Conservation (phyloP, 495 filamentous ascomycete species). For the Staphylotrichum tortipilum region DNA sequence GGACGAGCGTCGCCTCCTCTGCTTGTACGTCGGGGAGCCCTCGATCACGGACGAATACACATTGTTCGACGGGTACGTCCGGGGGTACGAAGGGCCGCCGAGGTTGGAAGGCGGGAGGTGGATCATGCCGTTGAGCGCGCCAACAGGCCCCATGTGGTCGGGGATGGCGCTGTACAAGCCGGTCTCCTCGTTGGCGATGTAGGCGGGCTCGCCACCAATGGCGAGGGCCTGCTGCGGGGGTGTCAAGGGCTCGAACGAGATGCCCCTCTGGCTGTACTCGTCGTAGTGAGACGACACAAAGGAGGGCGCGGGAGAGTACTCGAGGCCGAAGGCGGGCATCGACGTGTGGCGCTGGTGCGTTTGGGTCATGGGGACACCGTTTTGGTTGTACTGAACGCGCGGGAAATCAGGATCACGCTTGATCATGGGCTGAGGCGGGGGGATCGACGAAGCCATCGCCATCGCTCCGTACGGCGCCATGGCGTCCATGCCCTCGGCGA, state of each 20-base stretch:
- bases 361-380: conserved; percentile 74
- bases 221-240: conserved; percentile 81
- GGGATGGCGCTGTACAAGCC: conserved; percentile 91
- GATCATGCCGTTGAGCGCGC: conserved; percentile 73
- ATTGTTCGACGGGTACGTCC: conserved; percentile 64
- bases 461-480: conserved; percentile 68
- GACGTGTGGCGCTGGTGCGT: conserved; percentile 86
- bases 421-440: conserved; percentile 58
- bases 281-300: conserved; percentile 96
- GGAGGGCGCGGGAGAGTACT: conserved; percentile 95
- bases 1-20: conserved; percentile 84
- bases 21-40: conserved; percentile 97
- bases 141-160: conserved; percentile 53
- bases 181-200: conserved; percentile 95
- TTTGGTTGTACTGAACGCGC: conserved; percentile 78
- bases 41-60: conserved; percentile 94
- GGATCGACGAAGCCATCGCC: conserved; percentile 49
- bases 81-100: conserved; percentile 64
- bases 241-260: conserved; percentile 94
- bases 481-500: conserved; percentile 69
- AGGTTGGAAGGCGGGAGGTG: conserved; percentile 83
- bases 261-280: conserved; percentile 91
- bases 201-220: conserved; percentile 79
- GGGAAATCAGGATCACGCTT: conserved; percentile 74
- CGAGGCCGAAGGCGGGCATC: conserved; percentile 87